A percentile compares a stretch with the other conserved stretches of the same genome.
phyloP scores from a whole-genome alignment of 179 eudicot species.

The Pouteria campechiana region DNA sequence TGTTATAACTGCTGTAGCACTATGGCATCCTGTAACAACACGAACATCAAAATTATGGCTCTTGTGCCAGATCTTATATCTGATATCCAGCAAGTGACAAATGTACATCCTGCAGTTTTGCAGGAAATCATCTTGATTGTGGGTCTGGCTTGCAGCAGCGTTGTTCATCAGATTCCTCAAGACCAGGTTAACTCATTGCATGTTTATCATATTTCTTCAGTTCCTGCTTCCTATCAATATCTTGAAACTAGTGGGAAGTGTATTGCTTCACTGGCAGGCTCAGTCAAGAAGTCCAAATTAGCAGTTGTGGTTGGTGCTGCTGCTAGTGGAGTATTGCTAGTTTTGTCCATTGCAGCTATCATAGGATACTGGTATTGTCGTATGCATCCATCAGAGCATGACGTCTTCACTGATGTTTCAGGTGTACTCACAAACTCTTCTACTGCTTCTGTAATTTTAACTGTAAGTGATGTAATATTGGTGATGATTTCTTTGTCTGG shows the following conservation, averaged over 20 bases:
- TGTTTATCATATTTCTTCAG: too few relatives aligned
- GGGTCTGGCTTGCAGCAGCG: slow-evolving; percentile 53
- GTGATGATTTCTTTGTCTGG: too few relatives aligned
- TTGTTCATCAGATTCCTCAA: slow-evolving; percentile 53
- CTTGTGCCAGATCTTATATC: too few relatives aligned
- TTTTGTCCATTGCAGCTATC: slow-evolving; percentile 55
- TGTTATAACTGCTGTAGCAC: too few relatives aligned
- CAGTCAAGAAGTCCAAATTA: slow-evolving; percentile 42
- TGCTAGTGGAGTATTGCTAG: slow-evolving; percentile 51
- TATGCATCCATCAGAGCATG: slow-evolving; percentile 27
- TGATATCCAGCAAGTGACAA: too few relatives aligned
- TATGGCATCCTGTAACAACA: too few relatives aligned
- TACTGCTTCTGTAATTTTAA: too few relatives aligned
- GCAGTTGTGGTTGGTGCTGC: slow-evolving; percentile 38
- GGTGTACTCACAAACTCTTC: too few relatives aligned
- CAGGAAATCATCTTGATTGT: slow-evolving; percentile 68
- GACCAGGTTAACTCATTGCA: slow-evolving; percentile 30
- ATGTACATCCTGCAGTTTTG: slow-evolving; percentile 52
- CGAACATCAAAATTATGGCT: too few relatives aligned
- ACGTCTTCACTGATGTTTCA: slow-evolving; percentile 66
- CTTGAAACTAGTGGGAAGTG: too few relatives aligned
- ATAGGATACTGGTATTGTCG: slow-evolving; percentile 31
- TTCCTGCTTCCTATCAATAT: neutral
- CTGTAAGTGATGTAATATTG: too few relatives aligned
- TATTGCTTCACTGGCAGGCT: slow-evolving; percentile 27